Percentiles rank a stretch among this genome's conserved stretches.
Conservation (phyloP, 345 rosid genomes). For the Gynandropsis gynandra region DNA sequence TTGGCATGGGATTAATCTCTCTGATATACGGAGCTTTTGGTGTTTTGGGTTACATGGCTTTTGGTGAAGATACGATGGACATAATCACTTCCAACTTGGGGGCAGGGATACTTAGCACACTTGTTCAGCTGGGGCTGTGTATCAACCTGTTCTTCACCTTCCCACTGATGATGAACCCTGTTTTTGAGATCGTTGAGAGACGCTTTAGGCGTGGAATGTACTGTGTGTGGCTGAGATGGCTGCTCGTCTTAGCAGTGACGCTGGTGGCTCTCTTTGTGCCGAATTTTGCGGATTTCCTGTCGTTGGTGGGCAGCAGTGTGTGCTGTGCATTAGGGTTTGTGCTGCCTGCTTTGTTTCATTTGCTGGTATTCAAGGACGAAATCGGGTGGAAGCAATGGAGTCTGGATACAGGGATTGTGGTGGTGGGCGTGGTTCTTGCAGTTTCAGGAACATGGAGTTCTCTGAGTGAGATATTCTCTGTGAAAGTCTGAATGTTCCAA, state of each 20-base stretch:
- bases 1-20: slow-evolving; percentile 52
- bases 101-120: slow-evolving; percentile 42
- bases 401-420: slow-evolving; percentile 42
- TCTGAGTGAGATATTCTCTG: slow-evolving; percentile 52
- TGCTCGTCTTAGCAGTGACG: slow-evolving; percentile 54
- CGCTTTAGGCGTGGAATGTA: slow-evolving; percentile 50
- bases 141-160: slow-evolving; percentile 81
- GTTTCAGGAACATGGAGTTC: slow-evolving; percentile 76
- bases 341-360: slow-evolving; percentile 72
- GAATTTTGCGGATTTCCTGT: slow-evolving; percentile 78
- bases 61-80: slow-evolving; percentile 58
- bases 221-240: slow-evolving; percentile 75
- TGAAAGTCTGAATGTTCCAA: slow-evolving; percentile 22
- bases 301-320: slow-evolving; percentile 81
- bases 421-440: slow-evolving; percentile 48
- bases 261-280: slow-evolving; percentile 68
- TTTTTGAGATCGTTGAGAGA: slow-evolving; percentile 79
- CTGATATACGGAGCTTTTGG: slow-evolving; percentile 62
- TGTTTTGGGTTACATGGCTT: slow-evolving; percentile 68
- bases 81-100: slow-evolving; percentile 77
- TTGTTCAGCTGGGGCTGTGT: slow-evolving; percentile 77
- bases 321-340: slow-evolving; percentile 77
- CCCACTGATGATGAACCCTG: slow-evolving; percentile 92
- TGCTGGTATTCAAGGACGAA: slow-evolving; percentile 75
- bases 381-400: slow-evolving; percentile 57